Evolutionary conservation across 108 stramenopile genomes (phyloP), one percentile per base, ranked within the genome.

Genomic region (Pseudonitzschia multiseries): DNA sequence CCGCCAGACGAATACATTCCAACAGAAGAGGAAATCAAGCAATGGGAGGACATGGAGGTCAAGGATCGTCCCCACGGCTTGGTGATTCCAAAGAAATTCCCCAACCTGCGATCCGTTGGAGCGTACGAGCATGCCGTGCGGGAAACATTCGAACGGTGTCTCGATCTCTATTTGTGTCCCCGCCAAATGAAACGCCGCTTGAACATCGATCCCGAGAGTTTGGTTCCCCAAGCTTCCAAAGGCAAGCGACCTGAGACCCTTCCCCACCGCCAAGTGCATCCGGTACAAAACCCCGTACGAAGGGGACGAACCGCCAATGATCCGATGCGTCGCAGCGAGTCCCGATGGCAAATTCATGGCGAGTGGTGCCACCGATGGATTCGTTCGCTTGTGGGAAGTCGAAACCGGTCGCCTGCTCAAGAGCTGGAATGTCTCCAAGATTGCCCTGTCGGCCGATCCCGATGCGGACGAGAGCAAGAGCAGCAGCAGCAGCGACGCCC

Each of bases 161-260:
- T 99, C 8, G 99, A 99, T 88, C 83, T 99, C 44, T 99, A 99
- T 72, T 81, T 99, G 18, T 97, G 96, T 76, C 99, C 99, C 9
- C 91, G 99, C 26, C 82, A 81, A 9, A 89, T 97, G 88, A 98
- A 98, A 82, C 82, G 93, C 31, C 86, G 97, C 13, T 83, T 97
- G 71, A 96, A 93, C 65, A 98, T 98, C 71, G 97, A 99, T 86
- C 97, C 98, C 4, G 98, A 97, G 73, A 89, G 92, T 65, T 83
- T 99, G 64, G 96, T 99, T 22, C 99, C n/a, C 99, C 21, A 72
- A 84, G 51, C 87, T 99, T 17, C 99, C 99, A 1, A 84, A 84
- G 51, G 96, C 99, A 20, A 74, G 80, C 70, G 98, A 99, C 71
- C 84, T 99, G 57, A 81, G 94, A 57, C 99, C 99, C 1, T 99